phyloP scores from a whole-genome alignment of 2,329 filamentous ascomycete genomes.

The Alternaria ventricosa region DNA sequence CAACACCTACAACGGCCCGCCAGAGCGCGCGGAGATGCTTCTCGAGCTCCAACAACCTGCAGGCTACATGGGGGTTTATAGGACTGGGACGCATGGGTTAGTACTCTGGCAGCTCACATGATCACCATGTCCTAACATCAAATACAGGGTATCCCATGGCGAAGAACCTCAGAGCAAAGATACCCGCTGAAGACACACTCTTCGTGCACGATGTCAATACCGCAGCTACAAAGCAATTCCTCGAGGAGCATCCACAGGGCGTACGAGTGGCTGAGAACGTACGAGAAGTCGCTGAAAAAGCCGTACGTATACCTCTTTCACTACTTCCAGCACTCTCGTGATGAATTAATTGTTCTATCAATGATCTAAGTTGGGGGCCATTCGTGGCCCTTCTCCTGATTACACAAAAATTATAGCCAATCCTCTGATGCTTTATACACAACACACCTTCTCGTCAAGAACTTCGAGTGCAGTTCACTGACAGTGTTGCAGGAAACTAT shows the following conservation, averaged over 20 bases:
- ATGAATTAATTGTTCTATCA: constrained; percentile 61
- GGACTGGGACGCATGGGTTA: constrained; percentile 59
- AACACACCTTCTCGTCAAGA: constrained; percentile 7
- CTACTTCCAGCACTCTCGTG: constrained; percentile 43
- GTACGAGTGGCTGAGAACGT: constrained; percentile 65
- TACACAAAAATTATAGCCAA: constrained; percentile 71
- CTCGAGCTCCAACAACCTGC: constrained; percentile 50
- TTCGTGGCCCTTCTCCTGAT: constrained; percentile 66
- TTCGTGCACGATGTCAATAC: constrained; percentile 71
- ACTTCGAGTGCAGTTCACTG: constrained; percentile 16
- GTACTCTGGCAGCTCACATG: constrained; percentile 33
- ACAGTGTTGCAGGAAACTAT: constrained; percentile 71
- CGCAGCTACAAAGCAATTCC: constrained; percentile 62
- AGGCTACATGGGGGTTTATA: constrained; percentile 59
- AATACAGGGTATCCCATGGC: constrained; percentile 73
- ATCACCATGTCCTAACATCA: constrained; percentile 22
- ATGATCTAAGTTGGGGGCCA: constrained; percentile 78
- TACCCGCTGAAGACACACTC: constrained; percentile 67
- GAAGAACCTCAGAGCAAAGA: constrained; percentile 71
- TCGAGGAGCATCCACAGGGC: constrained; percentile 59
- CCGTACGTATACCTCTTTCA: constrained; percentile 58
- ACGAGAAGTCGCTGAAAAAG: constrained; percentile 69
- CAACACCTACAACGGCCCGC: constrained; percentile 18
- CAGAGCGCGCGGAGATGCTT: constrained; percentile 50
- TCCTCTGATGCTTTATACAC: constrained; percentile 65